These are phyloP conservation scores for Mycocentrospora acerina DNA, from an alignment of 2,329 filamentous ascomycete genomes.

Conservation along the genomic window DNA sequence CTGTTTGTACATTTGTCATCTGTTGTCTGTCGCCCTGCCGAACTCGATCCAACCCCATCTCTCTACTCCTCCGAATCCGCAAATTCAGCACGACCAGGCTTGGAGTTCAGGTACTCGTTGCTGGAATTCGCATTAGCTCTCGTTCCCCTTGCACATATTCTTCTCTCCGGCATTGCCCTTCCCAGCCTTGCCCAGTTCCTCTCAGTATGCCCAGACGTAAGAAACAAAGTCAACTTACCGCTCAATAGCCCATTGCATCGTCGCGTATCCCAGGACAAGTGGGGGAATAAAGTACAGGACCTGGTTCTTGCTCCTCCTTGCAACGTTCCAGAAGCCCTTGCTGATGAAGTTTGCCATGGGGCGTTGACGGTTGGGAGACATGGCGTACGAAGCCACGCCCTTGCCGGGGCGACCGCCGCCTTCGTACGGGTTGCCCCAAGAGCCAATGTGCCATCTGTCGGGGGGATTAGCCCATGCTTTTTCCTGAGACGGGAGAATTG, in stretches of 20 bases:
- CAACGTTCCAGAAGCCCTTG: slow-evolving; percentile 93
- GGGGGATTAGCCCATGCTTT: too few relatives aligned
- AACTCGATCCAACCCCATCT: too few relatives aligned
- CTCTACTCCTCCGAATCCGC: slow-evolving; percentile 45
- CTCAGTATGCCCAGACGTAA: not conserved
- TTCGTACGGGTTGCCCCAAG: slow-evolving; percentile 44
- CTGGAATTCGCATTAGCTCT: too few relatives aligned
- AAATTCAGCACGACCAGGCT: slow-evolving; percentile 64
- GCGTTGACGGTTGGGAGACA: slow-evolving; percentile 86
- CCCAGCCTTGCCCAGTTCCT: not conserved
- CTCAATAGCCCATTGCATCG: slow-evolving; percentile 89
- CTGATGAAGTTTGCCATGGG: slow-evolving; percentile 76
- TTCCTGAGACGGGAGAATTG: too few relatives aligned
- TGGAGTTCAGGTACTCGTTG: slow-evolving; percentile 81
- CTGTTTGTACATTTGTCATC: slow-evolving; percentile 15
- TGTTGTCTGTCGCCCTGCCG: not conserved
- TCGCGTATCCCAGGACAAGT: slow-evolving; percentile 73
- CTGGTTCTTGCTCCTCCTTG: slow-evolving; percentile 81
- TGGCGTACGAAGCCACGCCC: slow-evolving; percentile 67
- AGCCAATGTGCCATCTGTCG: slow-evolving; percentile 41
- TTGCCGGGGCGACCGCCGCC: slow-evolving; percentile 53
- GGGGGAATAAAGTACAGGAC: slow-evolving; percentile 87
- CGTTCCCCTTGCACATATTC: too few relatives aligned
- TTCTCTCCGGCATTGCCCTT: too few relatives aligned
- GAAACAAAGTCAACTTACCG: slow-evolving; percentile 61